These are phyloP conservation scores for Verbascum thapsus DNA, from an alignment of 257 asterid genomes.

Conservation along the genomic window DNA sequence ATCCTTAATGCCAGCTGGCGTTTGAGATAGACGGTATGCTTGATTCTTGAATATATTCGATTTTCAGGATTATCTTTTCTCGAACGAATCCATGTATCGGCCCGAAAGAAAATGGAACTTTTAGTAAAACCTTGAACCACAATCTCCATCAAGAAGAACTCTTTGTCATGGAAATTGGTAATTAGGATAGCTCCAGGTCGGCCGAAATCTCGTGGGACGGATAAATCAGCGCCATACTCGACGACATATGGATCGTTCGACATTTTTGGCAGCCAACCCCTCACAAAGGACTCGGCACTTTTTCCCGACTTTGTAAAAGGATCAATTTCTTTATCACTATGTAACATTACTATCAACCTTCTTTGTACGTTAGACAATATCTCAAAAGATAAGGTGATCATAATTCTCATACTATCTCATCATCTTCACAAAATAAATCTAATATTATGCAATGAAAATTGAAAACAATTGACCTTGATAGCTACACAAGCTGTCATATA, in stretches of 20 bases:
- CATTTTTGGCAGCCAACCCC: conserved; percentile 75
- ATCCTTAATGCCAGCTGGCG: conserved; percentile 79
- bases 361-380: no score
- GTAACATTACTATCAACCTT: no score
- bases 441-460: no score
- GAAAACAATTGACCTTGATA: no score
- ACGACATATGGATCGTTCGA: conserved; percentile 59
- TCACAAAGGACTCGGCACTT: conserved; percentile 64
- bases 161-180: conserved; percentile 80
- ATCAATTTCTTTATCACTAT: no score
- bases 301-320: conserved; percentile 69
- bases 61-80: conserved; percentile 68
- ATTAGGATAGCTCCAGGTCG: conserved; percentile 75
- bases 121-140: conserved; percentile 68
- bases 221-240: conserved; percentile 69
- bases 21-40: conserved; percentile 83
- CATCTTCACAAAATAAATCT: no score
- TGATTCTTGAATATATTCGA: conserved; percentile 83
- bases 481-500: no score
- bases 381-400: no score
- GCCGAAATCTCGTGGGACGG: conserved; percentile 78
- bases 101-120: conserved; percentile 70
- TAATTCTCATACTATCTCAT: no score
- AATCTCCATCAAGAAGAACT: conserved; percentile 71
- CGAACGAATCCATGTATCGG: conserved; percentile 89